These are phyloP conservation scores for Funneliformis mosseae DNA, from an alignment of 192 early-diverging fungal species.

Conservation along the genomic window DNA sequence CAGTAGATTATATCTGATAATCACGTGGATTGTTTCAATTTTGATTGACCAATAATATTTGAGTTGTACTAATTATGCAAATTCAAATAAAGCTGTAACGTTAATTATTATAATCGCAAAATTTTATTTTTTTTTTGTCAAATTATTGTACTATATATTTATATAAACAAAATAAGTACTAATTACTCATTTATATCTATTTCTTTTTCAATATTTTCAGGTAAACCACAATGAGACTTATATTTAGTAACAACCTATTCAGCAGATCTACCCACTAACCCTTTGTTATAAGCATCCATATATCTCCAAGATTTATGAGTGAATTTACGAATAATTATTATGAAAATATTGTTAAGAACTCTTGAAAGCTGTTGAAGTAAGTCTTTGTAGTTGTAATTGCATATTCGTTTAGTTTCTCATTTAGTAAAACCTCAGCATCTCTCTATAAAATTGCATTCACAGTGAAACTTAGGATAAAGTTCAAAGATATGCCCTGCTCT, in stretches of 20 bases:
- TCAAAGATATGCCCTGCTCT: conserved; percentile 24
- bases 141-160: too few relatives aligned
- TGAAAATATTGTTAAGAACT: background rate
- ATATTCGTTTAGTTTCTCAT: background rate
- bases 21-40: too few relatives aligned
- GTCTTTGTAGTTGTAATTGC: conserved; percentile 20
- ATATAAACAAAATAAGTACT: too few relatives aligned
- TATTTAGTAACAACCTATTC: conserved; percentile 33
- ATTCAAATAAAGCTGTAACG: too few relatives aligned
- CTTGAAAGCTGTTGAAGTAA: background rate
- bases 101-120: too few relatives aligned
- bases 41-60: too few relatives aligned
- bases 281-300: conserved; percentile 34
- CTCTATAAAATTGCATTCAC: conserved; percentile 37
- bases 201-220: background rate
- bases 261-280: conserved; percentile 17
- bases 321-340: conserved; percentile 8
- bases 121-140: too few relatives aligned
- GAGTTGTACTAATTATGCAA: too few relatives aligned
- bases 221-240: conserved; percentile 27
- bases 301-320: background rate
- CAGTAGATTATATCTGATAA: too few relatives aligned
- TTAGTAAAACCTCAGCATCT: conserved; percentile 25
- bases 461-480: conserved; percentile 34
- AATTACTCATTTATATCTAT: background rate